Base-by-base conservation (phyloP, 1,139 yeast genomes). In the Hyphopichia buzzinii region DNA sequence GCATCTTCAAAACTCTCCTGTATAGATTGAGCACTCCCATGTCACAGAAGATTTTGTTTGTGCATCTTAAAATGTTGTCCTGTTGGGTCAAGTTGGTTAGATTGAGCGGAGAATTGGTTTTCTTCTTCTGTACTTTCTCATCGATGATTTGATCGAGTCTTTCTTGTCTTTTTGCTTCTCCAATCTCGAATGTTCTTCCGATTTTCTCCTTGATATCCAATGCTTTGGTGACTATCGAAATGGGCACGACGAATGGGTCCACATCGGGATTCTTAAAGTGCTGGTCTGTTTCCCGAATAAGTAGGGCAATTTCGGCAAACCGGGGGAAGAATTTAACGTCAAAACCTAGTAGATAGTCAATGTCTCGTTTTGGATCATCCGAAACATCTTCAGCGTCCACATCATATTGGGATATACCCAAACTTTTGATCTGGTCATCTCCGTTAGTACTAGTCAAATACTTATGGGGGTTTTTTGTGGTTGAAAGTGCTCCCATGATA, bases 321-420 rank as follows among this genome's bases (percentile, higher is more conserved):
- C 67, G 62, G 1, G 81, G 76, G 13, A 81, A 57, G 34, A 78
- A 65, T 38, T 64, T 65, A 8, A 76, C 59, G 43, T 81, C 84
- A 52, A 81, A 78, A 2, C 88, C 87, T 35, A 74, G 56, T 37
- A 79, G 61, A 43, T 71, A 75, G 53, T 80, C 86, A 36, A 81
- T 76, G 40, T 74, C 77, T 23, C 65, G 49, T 29, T 62, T 65
- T 3, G 68, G 62, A 33, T 57, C 62, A 23, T 33, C 42, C 16
- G 34, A 36, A 6, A 50, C 45, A 5, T 25, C 16, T 4, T 14
- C 8, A 3, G n/a, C 21, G 8, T 31, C 25, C 29, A 26, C 14
- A 10, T 28, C 30, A 5, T 16, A 28, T 10, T 16, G 11, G 5
- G 30, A 19, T 4, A 31, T 26, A 8, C 49, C 49, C 25, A 39